Conservation (phyloP, 1,139 yeast species). For the Taphrina pruni region DNA sequence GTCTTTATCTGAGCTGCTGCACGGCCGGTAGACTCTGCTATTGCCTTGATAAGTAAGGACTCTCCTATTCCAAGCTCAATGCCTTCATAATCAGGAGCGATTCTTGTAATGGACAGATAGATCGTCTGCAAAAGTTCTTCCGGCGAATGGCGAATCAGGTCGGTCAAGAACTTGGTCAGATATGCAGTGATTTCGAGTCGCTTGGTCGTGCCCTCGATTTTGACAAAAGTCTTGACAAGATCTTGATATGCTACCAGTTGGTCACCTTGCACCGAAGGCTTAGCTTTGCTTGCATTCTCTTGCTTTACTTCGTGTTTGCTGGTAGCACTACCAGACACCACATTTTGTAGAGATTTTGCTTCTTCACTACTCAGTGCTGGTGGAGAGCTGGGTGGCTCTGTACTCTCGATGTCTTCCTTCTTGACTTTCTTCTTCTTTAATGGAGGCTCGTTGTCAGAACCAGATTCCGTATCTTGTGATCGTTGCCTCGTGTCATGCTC, state of each 20-base stretch:
- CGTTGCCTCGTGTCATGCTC: neutral
- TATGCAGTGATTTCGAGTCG: slow-evolving; percentile 46
- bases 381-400: neutral
- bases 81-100: slow-evolving; percentile 96
- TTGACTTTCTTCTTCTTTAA: slow-evolving; percentile 9
- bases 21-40: slow-evolving; percentile 89
- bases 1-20: slow-evolving; percentile 69
- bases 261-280: neutral
- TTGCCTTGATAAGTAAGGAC: slow-evolving; percentile 80
- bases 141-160: slow-evolving; percentile 43
- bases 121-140: slow-evolving; percentile 45
- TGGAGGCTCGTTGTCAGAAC: slow-evolving; percentile 8
- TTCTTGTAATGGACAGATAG: slow-evolving; percentile 63
- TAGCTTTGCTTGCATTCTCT: neutral
- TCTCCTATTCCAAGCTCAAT: slow-evolving; percentile 75
- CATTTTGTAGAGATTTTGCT: slow-evolving; percentile 11
- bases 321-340: neutral
- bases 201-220: slow-evolving; percentile 46
- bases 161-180: slow-evolving; percentile 46
- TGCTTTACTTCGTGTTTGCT: neutral
- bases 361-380: slow-evolving; percentile 3
- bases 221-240: slow-evolving; percentile 43
- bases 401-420: neutral
- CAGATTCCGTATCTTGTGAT: slow-evolving; percentile 7
- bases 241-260: slow-evolving; percentile 30